These are phyloP conservation scores for Macrophomina pseudophaseolina DNA, from an alignment of 2,329 filamentous ascomycete genomes.

Conservation along the genomic window DNA sequence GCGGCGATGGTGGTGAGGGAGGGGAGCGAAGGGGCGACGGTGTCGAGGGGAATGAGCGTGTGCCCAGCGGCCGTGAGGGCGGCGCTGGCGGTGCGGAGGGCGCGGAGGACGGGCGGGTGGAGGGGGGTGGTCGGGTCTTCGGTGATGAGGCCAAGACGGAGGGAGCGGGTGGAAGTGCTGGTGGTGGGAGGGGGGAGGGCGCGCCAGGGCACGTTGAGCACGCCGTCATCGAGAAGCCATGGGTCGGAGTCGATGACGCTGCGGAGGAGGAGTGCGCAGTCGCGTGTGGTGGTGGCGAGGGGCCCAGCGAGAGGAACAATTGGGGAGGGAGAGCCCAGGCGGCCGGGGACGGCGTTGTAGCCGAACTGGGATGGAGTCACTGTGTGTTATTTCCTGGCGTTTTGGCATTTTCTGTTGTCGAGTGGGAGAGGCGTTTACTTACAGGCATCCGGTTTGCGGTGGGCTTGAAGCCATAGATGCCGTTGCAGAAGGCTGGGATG, in stretches of 20 bases:
- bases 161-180: conserved; percentile 23
- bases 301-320: conserved; percentile 52
- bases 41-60: conserved; percentile 35
- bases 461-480: conserved; percentile 47
- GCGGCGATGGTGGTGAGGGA: conserved; percentile 40
- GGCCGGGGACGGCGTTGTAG: conserved; percentile 32
- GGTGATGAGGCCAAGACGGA: conserved; percentile 29
- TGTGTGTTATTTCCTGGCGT: too few species aligned
- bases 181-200: conserved; percentile 26
- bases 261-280: conserved; percentile 50
- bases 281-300: conserved; percentile 48
- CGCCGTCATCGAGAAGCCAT: conserved; percentile 53
- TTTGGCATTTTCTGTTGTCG: too few species aligned
- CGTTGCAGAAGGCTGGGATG: conserved; percentile 81
- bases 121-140: conserved; percentile 50
- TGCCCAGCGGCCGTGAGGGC: conserved; percentile 47
- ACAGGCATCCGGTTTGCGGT: conserved; percentile 51
- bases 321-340: conserved; percentile 26
- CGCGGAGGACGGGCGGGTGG: conserved; percentile 34
- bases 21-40: background rate
- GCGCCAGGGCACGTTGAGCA: conserved; percentile 55
- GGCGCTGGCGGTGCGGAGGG: conserved; percentile 49
- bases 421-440: too few species aligned
- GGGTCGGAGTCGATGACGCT: conserved; percentile 47
- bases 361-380: conserved; percentile 32